Base-by-base conservation (phyloP, 371 early-diverging fungal species). In the Mucor lusitanicus region DNA sequence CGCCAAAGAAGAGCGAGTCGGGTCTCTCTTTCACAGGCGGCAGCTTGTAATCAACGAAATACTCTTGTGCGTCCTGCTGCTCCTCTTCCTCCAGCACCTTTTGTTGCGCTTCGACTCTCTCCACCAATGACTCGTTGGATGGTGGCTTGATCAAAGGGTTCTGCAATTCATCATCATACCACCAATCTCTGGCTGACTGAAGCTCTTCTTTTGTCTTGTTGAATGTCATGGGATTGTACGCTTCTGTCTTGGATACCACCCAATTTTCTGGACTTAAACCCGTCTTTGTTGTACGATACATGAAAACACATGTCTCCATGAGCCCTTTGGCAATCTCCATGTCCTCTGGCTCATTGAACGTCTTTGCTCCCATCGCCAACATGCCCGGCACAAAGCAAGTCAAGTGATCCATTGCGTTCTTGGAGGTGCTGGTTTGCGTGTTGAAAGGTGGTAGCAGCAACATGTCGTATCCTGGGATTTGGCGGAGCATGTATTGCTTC, bases 371-470 rank as follows among this genome's bases (percentile, higher is more conserved):
- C 59, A 88, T 76, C 0, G 87, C 83, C 27, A 92, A 70, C 81
- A 90, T 88, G 23, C 91, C 91, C 12, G 87, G 88, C 5, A 87
- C 81, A 69, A 90, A 92, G 65, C 91, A 90, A 0, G 85, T 79
- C 64, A 83, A 76, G 61, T 88, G 88, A 67, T 87, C 90, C 89
- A 88, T 86, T 0, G 68, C 21, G 48, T 37, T 62, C 30, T 11
- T 67, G 33, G 62, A 67, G 63, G 50, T 30, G 11, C 64, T 71
- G 1, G 59, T 61, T 21, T 21, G 59, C 1, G 85, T 81, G 37
- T 81, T 64, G 32, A 71, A 77, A 7, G 73, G 64, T 5, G 85
- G 84, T 19, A 86, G 19, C 54, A 87, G 62, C 23, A 83, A 71
- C 58, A 85, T 78, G 6, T 78, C 83, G 7, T 80, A 72, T 1